Base-by-base conservation (phyloP, 352 stramenopile species). In the Peronospora belbahrii region DNA sequence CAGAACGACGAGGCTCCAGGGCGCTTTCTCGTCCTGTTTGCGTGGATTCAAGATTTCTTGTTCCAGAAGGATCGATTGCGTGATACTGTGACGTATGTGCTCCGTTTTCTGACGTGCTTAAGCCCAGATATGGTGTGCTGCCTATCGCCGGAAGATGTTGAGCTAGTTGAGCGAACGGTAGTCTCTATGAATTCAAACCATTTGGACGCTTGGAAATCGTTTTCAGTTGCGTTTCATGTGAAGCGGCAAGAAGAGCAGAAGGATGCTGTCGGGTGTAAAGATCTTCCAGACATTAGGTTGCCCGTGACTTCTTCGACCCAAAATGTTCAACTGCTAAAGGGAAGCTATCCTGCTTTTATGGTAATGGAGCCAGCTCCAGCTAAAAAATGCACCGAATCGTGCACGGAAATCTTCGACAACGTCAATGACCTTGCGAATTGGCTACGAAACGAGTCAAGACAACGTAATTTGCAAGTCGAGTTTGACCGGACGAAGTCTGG, bases 41-140 rank as follows among this genome's bases (percentile, higher is more conserved):
- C 61, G 2, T 91, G 79, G 75, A 46, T 90, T 0, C 30, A 69
- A 28, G 63, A 82, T 32, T 23, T 41, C 2, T 35, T 70, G 17
- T 86, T 88, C 41, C 37, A 46, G 0, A 67, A 65, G 9, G 39
- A 46, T 23, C 56, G 50, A 11, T 48, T 88, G 13, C 70, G 76
- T 1, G 73, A 80, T 31, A 83, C 70, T 15, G 71, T 74, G 13
- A 83, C 79, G 31, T 88, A 86, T 14, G 62, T 86, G 27, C 43
- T 91, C 13, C 79, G 79, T 6, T 83, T 85, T 30, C 51, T 83
- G 27, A 79, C 72, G 13, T 73, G 65, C 25, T 48, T 87, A 23
- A 75, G 58, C 15, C 51, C 59, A 1, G 35, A 76, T 6, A 61
- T 87, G 20, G 59, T 76, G 7, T 81, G 65, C 42, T 84, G 75